Percentiles rank a stretch among this genome's conserved stretches.
These are phyloP conservation scores for Carallia pectinifolia DNA, from an alignment of 345 rosid genomes.

Conservation along the genomic window DNA sequence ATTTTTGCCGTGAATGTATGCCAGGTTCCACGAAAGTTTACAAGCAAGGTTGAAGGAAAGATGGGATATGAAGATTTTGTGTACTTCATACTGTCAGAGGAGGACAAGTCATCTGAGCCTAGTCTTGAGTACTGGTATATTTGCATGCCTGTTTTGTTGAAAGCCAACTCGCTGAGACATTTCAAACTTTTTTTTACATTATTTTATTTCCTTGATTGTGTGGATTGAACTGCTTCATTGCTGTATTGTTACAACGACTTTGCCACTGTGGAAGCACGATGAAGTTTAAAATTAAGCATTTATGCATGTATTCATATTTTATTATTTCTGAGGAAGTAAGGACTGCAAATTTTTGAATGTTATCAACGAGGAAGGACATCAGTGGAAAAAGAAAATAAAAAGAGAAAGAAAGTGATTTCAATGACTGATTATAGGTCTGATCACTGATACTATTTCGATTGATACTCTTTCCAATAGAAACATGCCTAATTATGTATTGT, in stretches of 20 bases:
- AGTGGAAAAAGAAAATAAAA: no score
- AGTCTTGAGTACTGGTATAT: slow-evolving; percentile 95
- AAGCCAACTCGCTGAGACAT: no score
- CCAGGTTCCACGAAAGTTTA: slow-evolving; percentile 80
- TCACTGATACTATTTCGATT: no score
- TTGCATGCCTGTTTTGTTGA: neutral
- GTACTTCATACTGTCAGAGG: slow-evolving; percentile 89
- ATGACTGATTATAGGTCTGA: no score
- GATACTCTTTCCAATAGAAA: no score
- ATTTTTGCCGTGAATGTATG: neutral
- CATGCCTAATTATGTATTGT: no score
- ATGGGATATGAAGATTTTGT: slow-evolving; percentile 99
- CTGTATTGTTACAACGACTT: neutral
- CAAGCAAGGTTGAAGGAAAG: slow-evolving; percentile 79
- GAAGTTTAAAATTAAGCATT: neutral
- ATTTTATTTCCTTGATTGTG: neutral
- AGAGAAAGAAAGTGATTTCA: no score
- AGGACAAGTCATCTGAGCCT: slow-evolving; percentile 90
- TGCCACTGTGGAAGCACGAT: neutral
- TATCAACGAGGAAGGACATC: neutral
- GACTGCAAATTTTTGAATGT: neutral
- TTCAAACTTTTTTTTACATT: neutral
- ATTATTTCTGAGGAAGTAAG: no score
- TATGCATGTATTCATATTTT: neutral
- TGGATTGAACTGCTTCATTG: neutral